Percentiles rank a stretch among this genome's conserved stretches.
These are phyloP conservation scores for Balansia obtecta DNA, from an alignment of 2,329 filamentous ascomycete species.

Conservation along the genomic window DNA sequence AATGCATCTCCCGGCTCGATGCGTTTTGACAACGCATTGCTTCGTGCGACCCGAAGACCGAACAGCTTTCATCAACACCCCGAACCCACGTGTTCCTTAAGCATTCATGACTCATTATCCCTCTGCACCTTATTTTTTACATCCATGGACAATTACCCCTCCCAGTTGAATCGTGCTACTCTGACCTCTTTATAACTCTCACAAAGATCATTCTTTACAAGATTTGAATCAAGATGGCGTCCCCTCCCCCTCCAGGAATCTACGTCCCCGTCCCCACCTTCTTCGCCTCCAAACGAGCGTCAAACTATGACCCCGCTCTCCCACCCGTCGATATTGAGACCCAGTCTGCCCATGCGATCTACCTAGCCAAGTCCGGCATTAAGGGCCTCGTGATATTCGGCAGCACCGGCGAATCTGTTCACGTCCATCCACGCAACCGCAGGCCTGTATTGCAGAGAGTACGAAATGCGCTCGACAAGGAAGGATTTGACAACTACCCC, in stretches of 20 bases:
- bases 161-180: neutral
- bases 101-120: too few species aligned
- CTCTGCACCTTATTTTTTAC: too few species aligned
- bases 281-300: slow-evolving; percentile 34
- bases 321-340: slow-evolving; percentile 44
- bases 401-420: slow-evolving; percentile 52
- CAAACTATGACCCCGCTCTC: slow-evolving; percentile 30
- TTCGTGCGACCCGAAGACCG: slow-evolving; percentile 5
- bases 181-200: neutral
- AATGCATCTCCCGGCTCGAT: too few species aligned
- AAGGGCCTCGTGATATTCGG: slow-evolving; percentile 50
- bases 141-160: neutral
- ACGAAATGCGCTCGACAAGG: slow-evolving; percentile 39
- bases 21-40: neutral
- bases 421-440: slow-evolving; percentile 46
- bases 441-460: slow-evolving; percentile 40
- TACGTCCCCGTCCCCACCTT: slow-evolving; percentile 53
- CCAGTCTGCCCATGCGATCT: slow-evolving; percentile 45
- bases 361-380: slow-evolving; percentile 47
- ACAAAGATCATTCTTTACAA: too few species aligned
- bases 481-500: slow-evolving; percentile 44
- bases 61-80: slow-evolving; percentile 1
- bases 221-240: neutral
- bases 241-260: slow-evolving; percentile 40
- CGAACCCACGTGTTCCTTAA: neutral